Percentiles rank a stretch among this genome's conserved stretches.
phyloP scores from a whole-genome alignment of 2,329 filamentous ascomycete genomes.

The Remersonia thermophila region DNA sequence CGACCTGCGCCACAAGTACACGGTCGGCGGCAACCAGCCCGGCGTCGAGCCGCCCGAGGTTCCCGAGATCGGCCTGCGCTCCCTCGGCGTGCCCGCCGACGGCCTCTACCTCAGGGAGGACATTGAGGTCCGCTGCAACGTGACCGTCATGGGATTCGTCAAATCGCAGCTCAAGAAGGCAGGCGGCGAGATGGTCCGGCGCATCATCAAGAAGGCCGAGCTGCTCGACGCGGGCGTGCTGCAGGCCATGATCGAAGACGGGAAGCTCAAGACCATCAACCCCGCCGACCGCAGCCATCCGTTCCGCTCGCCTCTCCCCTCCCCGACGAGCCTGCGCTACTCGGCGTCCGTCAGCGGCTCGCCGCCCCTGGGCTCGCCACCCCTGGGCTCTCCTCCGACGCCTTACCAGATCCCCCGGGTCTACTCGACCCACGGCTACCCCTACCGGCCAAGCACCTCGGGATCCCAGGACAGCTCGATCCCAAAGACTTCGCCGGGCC shows the following conservation, averaged over 20 bases:
- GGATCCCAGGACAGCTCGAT: constrained; percentile 17
- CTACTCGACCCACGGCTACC: constrained; percentile 18
- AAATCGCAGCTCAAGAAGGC: constrained; percentile 55
- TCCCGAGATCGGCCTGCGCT: constrained; percentile 47
- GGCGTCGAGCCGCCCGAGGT: constrained; percentile 49
- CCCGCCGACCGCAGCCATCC: constrained; percentile 36
- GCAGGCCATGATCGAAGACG: constrained; percentile 39
- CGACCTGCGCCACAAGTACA: constrained; percentile 56
- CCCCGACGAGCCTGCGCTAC: constrained; percentile 13
- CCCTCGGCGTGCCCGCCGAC: constrained; percentile 47
- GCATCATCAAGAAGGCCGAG: constrained; percentile 60
- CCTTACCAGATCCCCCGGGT: constrained; percentile 32
- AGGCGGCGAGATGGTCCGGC: constrained; percentile 53
- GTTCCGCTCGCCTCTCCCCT: constrained; percentile 14
- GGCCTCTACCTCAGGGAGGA: constrained; percentile 59
- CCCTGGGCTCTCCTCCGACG: constrained; percentile 21
- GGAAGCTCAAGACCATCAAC: constrained; percentile 23
- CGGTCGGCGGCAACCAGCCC: constrained; percentile 56
- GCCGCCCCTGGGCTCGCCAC: constrained; percentile 19
- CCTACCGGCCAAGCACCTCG: constrained; percentile 23
- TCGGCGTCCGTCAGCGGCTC: constrained; percentile 18
- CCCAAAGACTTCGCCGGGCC: constrained; percentile 16
- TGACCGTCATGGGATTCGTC: constrained; percentile 52
- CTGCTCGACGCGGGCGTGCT: constrained; percentile 53
- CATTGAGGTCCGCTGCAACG: constrained; percentile 58